These are phyloP conservation scores for Chrysanthemum lavandulifolium DNA, from an alignment of 129 eudicot species.

Conservation along the genomic window DNA sequence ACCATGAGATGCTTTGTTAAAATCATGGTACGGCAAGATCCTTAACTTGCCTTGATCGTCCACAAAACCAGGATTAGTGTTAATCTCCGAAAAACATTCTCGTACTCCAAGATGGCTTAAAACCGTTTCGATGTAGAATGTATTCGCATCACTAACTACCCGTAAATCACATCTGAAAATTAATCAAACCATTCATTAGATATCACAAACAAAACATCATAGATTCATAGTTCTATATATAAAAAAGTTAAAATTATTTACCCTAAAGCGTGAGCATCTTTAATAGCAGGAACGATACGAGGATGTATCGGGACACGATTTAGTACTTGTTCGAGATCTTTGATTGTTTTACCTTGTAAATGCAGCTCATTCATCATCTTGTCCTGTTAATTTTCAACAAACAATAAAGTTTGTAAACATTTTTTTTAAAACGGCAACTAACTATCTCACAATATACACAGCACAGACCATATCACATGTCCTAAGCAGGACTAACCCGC, in stretches of 20 bases:
- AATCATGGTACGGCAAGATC: conserved; percentile 64
- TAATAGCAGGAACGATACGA: conserved; percentile 64
- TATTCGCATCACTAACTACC: conserved; percentile 81
- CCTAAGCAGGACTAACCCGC: too few relatives aligned
- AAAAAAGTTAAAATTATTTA: conserved; percentile 18
- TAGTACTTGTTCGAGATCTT: conserved; percentile 58
- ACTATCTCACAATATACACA: too few relatives aligned
- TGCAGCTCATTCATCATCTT: conserved; percentile 67
- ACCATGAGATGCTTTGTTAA: conserved; percentile 49
- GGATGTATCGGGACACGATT: conserved; percentile 77
- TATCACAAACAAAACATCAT: background rate
- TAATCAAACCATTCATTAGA: background rate
- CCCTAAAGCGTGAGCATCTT: conserved; percentile 70
- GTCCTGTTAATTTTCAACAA: conserved; percentile 45
- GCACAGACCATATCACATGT: too few relatives aligned
- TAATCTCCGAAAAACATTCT: conserved; percentile 68
- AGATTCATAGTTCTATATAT: background rate
- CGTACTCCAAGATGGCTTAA: conserved; percentile 60
- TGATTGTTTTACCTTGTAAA: conserved; percentile 52
- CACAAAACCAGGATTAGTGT: conserved; percentile 66
- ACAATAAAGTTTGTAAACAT: background rate
- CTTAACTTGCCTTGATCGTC: conserved; percentile 64
- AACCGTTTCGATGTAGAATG: conserved; percentile 70
- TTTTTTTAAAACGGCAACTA: too few relatives aligned
- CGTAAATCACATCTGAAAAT: conserved; percentile 77